phyloP scores from a whole-genome alignment of 139 green algal genomes.

The Pleodorina starrii region DNA sequence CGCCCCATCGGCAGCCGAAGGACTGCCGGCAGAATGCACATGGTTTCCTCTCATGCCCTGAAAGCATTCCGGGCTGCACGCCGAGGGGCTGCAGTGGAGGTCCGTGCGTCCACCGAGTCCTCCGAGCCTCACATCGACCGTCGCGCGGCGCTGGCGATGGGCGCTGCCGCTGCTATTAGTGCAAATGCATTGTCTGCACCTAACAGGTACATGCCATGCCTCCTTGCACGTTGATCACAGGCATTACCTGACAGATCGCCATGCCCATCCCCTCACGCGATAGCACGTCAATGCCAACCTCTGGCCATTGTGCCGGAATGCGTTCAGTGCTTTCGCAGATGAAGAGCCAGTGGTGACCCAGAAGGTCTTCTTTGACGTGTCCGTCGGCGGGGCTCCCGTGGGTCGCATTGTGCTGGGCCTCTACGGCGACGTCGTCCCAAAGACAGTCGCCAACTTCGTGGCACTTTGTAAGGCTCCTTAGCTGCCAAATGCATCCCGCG shows the following conservation, averaged over 20 bases:
- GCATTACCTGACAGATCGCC: no score
- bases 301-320: no score
- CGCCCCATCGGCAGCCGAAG: not conserved
- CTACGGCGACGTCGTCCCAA: slow-evolving; percentile 73
- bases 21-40: not conserved
- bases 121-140: not conserved
- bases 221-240: not conserved
- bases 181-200: not conserved
- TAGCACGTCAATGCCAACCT: no score
- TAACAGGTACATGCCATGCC: not conserved
- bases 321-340: not conserved
- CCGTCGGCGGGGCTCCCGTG: slow-evolving; percentile 78
- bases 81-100: not conserved
- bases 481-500: no score
- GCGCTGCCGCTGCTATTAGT: not conserved
- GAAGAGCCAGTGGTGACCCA: slow-evolving; percentile 31
- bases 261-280: no score
- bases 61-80: not conserved
- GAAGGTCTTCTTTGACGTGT: slow-evolving; percentile 93
- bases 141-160: not conserved
- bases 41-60: not conserved
- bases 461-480: slow-evolving; percentile 62
- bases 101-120: not conserved
- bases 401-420: slow-evolving; percentile 92
- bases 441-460: slow-evolving; percentile 78